Percentiles rank a stretch among this genome's conserved stretches.
phyloP scores from a whole-genome alignment of 495 filamentous ascomycete species.

The Penicillium roqueforti region DNA sequence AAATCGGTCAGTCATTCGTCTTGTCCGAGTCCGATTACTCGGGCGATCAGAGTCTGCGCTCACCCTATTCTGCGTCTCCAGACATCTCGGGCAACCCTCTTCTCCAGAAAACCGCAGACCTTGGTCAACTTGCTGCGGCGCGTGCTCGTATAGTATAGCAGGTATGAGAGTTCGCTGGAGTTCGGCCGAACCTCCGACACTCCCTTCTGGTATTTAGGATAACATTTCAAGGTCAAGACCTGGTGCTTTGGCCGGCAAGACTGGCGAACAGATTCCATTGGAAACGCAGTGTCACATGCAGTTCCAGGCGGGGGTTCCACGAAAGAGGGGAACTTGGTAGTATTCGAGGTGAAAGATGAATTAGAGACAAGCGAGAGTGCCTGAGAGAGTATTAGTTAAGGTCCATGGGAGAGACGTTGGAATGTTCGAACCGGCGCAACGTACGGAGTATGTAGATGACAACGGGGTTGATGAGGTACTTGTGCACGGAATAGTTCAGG shows the following conservation, averaged over 20 bases:
- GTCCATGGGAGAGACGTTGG: conserved; percentile 15
- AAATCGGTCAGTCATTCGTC: conserved; percentile 6
- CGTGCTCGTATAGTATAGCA: conserved; percentile 92
- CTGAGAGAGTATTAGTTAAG: background rate
- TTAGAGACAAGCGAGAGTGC: background rate
- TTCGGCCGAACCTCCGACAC: conserved; percentile 89
- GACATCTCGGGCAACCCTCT: conserved; percentile 83
- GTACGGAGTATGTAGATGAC: conserved; percentile 23
- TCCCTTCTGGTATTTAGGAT: conserved; percentile 82
- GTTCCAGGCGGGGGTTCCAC: conserved; percentile 5
- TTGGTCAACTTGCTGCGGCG: conserved; percentile 91
- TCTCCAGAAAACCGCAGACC: conserved; percentile 85
- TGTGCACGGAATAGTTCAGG: conserved; percentile 13
- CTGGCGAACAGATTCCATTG: conserved; percentile 60
- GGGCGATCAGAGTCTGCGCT: conserved; percentile 25
- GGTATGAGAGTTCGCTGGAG: conserved; percentile 88
- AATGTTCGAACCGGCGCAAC: conserved; percentile 12
- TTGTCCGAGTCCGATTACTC: background rate
- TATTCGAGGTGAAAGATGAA: background rate
- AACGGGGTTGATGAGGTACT: conserved; percentile 29
- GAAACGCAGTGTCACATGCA: conserved; percentile 1
- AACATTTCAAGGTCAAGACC: conserved; percentile 88
- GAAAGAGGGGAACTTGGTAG: conserved; percentile 1
- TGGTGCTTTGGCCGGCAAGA: conserved; percentile 83
- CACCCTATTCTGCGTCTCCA: conserved; percentile 77